Percentiles rank a stretch among this genome's conserved stretches.
Evolutionary conservation across 2,329 filamentous ascomycete genomes (phyloP).

Genomic region (Penicillium sp.): DNA sequence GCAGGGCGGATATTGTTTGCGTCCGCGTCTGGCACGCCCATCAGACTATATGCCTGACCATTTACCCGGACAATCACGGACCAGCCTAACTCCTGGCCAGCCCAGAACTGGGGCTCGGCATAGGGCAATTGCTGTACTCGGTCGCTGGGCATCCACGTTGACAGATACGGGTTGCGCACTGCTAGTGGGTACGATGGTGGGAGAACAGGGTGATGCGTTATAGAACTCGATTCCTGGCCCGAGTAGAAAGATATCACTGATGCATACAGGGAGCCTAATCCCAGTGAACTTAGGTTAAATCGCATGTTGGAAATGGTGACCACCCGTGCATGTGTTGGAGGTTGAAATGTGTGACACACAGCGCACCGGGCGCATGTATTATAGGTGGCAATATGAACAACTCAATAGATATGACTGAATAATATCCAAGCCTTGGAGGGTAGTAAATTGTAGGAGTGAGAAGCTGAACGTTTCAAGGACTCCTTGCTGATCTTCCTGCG

Average conservation of each 20-base stretch:
- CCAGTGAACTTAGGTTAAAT: conserved; percentile 15
- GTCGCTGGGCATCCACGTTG: conserved; percentile 44
- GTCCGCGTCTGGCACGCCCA: conserved; percentile 34
- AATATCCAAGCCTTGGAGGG: neutral
- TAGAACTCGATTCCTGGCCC: neutral
- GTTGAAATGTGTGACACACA: neutral
- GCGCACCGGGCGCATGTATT: neutral
- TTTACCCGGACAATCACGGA: conserved; percentile 42
- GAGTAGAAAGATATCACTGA: conserved; percentile 15
- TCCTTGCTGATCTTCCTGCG: conserved; percentile 1
- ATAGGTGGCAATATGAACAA: neutral
- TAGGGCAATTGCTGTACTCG: conserved; percentile 36
- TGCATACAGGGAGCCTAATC: conserved; percentile 23
- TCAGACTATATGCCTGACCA: conserved; percentile 40
- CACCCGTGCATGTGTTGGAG: neutral
- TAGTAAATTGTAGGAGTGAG: neutral
- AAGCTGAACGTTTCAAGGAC: neutral
- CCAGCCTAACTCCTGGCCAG: conserved; percentile 41
- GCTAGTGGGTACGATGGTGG: conserved; percentile 46
- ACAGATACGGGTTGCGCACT: conserved; percentile 44
- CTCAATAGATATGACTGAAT: neutral
- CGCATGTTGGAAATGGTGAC: conserved; percentile 5
- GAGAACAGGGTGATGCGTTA: conserved; percentile 26
- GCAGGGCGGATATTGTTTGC: conserved; percentile 28
- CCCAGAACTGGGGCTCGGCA: conserved; percentile 44